phyloP scores from a whole-genome alignment of 2,329 filamentous ascomycete genomes.

The Dryadomyces quercus-mongolicae region DNA sequence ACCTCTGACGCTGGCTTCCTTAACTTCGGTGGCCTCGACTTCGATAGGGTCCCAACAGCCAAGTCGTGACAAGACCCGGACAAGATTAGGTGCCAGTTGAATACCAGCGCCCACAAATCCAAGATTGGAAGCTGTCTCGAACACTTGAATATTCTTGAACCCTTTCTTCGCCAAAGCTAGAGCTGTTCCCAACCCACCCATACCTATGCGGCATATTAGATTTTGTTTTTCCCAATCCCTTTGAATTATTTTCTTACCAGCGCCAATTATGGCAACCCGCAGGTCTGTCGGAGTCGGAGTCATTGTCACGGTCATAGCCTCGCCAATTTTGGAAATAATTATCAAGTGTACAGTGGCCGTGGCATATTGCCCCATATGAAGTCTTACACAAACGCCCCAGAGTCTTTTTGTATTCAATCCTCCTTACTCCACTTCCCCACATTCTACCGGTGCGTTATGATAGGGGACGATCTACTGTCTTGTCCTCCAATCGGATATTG shows the following conservation, averaged over 20 bases:
- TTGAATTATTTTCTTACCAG: conserved; percentile 17
- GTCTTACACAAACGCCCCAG: background rate
- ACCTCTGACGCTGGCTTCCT: conserved; percentile 61
- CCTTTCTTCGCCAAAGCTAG: conserved; percentile 64
- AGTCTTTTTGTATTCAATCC: background rate
- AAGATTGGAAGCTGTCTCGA: conserved; percentile 58
- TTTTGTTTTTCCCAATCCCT: background rate
- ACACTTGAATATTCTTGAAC: conserved; percentile 61
- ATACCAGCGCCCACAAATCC: conserved; percentile 80
- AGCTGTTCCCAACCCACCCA: conserved; percentile 64
- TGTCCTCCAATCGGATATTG: background rate
- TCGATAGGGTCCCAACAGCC: conserved; percentile 63
- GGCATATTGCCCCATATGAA: background rate
- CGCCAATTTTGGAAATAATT: background rate
- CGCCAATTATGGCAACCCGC: conserved; percentile 20
- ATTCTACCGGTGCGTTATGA: background rate
- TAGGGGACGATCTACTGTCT: background rate
- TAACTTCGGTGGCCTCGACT: conserved; percentile 57
- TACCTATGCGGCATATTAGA: conserved; percentile 33
- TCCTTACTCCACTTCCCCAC: background rate
- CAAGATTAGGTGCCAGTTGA: conserved; percentile 73
- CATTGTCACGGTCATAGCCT: background rate
- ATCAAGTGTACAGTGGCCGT: background rate
- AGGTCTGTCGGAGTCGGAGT: conserved; percentile 8
- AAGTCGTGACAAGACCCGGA: conserved; percentile 58